These are phyloP conservation scores for Aspergillus ellipticus DNA, from an alignment of 495 filamentous ascomycete genomes.

Conservation along the genomic window DNA sequence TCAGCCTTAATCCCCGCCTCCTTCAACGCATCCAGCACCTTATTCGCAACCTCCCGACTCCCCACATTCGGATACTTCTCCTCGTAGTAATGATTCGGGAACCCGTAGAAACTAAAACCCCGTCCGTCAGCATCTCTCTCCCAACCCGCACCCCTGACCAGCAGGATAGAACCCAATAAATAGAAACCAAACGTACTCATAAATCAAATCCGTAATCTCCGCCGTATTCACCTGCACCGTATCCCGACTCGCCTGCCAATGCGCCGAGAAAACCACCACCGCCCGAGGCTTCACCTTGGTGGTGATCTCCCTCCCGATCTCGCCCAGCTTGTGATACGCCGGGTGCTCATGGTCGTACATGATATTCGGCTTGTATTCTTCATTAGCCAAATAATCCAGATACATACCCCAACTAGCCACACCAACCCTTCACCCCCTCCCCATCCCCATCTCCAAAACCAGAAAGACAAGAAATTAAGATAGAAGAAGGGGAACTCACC, in stretches of 20 bases:
- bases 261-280: constrained; percentile 81
- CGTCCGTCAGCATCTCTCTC: constrained; percentile 8
- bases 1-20: constrained; percentile 60
- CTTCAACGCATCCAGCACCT: constrained; percentile 57
- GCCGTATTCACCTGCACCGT: constrained; percentile 69
- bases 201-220: constrained; percentile 69
- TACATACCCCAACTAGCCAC: too few relatives aligned
- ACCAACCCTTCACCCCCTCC: too few relatives aligned
- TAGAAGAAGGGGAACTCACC: constrained; percentile 41
- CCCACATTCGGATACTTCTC: constrained; percentile 69
- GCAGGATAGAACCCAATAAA: too few relatives aligned
- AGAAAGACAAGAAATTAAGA: not conserved
- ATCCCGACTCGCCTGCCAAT: constrained; percentile 66
- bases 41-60: constrained; percentile 60
- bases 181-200: constrained; percentile 56
- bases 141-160: not conserved
- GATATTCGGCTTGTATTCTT: constrained; percentile 55
- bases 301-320: constrained; percentile 75
- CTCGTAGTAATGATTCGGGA: constrained; percentile 59
- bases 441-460: not conserved
- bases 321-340: constrained; percentile 63
- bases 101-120: constrained; percentile 65
- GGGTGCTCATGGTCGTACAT: constrained; percentile 74
- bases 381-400: too few relatives aligned
- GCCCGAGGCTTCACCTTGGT: constrained; percentile 74